phyloP scores from a whole-genome alignment of 1,284 basidiomycete species.

The Trichosporon sp. region DNA sequence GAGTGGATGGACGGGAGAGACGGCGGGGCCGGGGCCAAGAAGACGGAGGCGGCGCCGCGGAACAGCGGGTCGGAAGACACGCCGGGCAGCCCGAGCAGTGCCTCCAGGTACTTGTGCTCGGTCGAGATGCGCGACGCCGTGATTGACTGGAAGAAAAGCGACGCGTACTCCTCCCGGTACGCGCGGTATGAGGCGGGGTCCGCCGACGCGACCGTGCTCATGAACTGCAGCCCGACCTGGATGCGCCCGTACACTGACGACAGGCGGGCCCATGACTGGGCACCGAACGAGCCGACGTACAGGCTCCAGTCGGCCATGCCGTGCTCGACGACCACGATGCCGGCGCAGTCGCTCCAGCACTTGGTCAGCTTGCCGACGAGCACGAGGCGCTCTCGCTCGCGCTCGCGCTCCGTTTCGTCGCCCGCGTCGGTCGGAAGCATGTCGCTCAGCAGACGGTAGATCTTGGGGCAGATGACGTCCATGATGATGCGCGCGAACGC shows the following conservation, averaged over 20 bases:
- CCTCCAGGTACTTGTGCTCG: conserved; percentile 60
- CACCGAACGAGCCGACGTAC: conserved; percentile 58
- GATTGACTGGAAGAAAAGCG: conserved; percentile 59
- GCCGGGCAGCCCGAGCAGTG: conserved; percentile 34
- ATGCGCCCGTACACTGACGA: conserved; percentile 54
- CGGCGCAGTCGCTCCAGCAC: conserved; percentile 72
- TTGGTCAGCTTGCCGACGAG: conserved; percentile 60
- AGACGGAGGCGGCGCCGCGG: conserved; percentile 14
- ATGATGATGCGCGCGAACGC: conserved; percentile 56
- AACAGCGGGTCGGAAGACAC: conserved; percentile 34
- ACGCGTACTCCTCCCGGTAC: conserved; percentile 56
- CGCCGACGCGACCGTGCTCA: conserved; percentile 60
- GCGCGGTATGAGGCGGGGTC: conserved; percentile 61
- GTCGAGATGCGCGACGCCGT: conserved; percentile 55
- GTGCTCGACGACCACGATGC: conserved; percentile 61
- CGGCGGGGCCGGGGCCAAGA: conserved; percentile 13
- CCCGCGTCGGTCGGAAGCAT: conserved; percentile 47
- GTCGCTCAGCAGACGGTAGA: conserved; percentile 63
- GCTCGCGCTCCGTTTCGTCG: conserved; percentile 24
- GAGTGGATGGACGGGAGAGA: conserved; percentile 10
- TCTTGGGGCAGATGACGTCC: conserved; percentile 56
- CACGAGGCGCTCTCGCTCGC: conserved; percentile 30
- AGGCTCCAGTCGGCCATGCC: conserved; percentile 60
- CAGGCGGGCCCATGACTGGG: conserved; percentile 61
- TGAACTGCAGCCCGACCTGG: conserved; percentile 66